These are phyloP conservation scores for Termitomyces sp. DNA, from an alignment of 768 basidiomycete species.

Conservation along the genomic window DNA sequence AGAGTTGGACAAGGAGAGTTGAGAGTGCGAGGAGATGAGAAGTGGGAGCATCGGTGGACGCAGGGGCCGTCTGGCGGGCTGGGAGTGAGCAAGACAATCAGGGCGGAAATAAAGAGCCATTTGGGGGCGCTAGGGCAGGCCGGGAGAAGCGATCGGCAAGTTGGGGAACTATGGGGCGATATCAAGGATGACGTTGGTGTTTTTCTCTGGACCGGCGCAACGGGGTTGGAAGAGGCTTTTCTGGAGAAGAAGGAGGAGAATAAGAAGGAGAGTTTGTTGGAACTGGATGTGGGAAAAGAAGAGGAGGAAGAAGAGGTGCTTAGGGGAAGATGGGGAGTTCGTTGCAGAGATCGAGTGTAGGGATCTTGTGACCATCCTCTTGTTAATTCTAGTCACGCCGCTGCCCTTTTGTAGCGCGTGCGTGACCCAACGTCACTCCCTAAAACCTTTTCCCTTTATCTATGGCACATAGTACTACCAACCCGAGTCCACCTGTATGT, in stretches of 20 bases:
- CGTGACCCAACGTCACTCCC: too few relatives aligned
- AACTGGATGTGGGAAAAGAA: slow-evolving; percentile 67
- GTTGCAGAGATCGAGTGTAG: slow-evolving; percentile 76
- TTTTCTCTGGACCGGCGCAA: slow-evolving; percentile 30
- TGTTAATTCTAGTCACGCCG: too few relatives aligned
- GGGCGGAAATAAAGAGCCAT: slow-evolving; percentile 79
- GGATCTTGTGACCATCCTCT: too few relatives aligned
- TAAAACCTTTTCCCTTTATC: too few relatives aligned
- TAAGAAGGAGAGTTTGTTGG: slow-evolving; percentile 39
- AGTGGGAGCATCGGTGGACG: slow-evolving; percentile 82
- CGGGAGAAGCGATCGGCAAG: slow-evolving; percentile 70
- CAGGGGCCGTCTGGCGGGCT: slow-evolving; percentile 68
- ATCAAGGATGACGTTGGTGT: slow-evolving; percentile 61
- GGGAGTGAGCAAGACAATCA: slow-evolving; percentile 58
- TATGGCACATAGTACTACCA: too few relatives aligned
- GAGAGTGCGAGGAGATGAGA: slow-evolving; percentile 88
- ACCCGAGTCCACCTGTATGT: too few relatives aligned
- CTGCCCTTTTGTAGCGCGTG: too few relatives aligned
- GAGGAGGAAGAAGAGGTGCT: slow-evolving; percentile 65
- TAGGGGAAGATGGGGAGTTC: slow-evolving; percentile 59
- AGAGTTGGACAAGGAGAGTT: slow-evolving; percentile 76
- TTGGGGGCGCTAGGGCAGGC: slow-evolving; percentile 71
- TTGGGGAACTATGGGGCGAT: slow-evolving; percentile 65
- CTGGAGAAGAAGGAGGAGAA: slow-evolving; percentile 30
- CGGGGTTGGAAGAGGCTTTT: slow-evolving; percentile 60